A percentile compares a stretch with the other conserved stretches of the same genome.
phyloP scores from a whole-genome alignment of 192 early-diverging fungal genomes.

The Linnemannia hyalina region DNA sequence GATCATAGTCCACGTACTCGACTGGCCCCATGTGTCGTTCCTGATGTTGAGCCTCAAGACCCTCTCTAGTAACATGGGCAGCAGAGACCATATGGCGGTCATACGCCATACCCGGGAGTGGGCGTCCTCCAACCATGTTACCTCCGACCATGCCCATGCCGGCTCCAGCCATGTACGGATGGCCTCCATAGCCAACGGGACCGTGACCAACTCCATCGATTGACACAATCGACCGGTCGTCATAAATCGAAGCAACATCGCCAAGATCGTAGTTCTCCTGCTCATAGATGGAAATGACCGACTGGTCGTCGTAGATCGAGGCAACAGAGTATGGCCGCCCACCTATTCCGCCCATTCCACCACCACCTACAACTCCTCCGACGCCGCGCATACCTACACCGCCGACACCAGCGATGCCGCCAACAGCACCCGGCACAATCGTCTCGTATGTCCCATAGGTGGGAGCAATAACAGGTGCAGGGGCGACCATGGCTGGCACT shows the following conservation, averaged over 20 bases:
- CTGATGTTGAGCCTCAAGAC: neutral
- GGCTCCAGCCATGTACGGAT: neutral
- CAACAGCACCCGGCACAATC: conserved; percentile 23
- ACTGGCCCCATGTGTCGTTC: neutral
- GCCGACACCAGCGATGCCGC: neutral
- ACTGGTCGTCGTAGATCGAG: conserved; percentile 37
- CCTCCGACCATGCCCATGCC: neutral
- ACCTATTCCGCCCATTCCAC: neutral
- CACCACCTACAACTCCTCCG: neutral
- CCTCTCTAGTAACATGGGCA: conserved; percentile 12
- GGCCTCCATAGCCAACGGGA: neutral
- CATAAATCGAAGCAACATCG: conserved; percentile 29
- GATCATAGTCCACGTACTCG: neutral
- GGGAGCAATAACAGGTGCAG: conserved; percentile 9
- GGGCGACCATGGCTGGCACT: conserved; percentile 6
- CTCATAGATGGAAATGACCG: conserved; percentile 16
- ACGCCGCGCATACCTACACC: conserved; percentile 1
- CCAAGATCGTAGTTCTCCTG: neutral
- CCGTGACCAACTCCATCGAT: conserved; percentile 10
- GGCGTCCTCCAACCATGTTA: conserved; percentile 17
- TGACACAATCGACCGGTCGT: conserved; percentile 28
- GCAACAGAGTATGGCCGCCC: conserved; percentile 16
- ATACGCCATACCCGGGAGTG: conserved; percentile 20
- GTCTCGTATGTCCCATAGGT: conserved; percentile 43
- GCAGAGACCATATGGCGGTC: conserved; percentile 19